These are phyloP conservation scores for Penicillium sp. DNA, from an alignment of 2,329 filamentous ascomycete genomes.

Conservation along the genomic window DNA sequence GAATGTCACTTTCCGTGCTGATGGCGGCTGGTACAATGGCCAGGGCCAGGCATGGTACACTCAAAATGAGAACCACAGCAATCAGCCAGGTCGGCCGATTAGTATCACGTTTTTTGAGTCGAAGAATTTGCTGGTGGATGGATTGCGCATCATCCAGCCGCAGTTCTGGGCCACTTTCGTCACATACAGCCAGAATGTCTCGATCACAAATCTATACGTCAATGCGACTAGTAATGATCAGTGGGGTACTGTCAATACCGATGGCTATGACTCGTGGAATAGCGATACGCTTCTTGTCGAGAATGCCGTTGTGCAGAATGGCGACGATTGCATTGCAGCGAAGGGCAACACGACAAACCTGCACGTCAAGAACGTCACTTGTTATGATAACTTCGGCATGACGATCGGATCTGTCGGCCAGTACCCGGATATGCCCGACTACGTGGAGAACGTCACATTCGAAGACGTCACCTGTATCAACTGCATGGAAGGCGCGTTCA, in stretches of 20 bases:
- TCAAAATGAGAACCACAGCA: slow-evolving; percentile 50
- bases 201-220: slow-evolving; percentile 57
- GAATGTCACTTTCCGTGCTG: slow-evolving; percentile 54
- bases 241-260: slow-evolving; percentile 53
- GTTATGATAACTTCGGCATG: slow-evolving; percentile 41
- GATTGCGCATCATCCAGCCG: slow-evolving; percentile 51
- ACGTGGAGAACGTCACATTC: slow-evolving; percentile 42
- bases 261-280: slow-evolving; percentile 56
- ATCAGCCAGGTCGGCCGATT: slow-evolving; percentile 54
- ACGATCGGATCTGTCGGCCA: slow-evolving; percentile 46
- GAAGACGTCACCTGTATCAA: slow-evolving; percentile 31
- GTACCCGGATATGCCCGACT: slow-evolving; percentile 37
- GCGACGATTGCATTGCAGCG: slow-evolving; percentile 44
- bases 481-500: slow-evolving; percentile 25
- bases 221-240: slow-evolving; percentile 49
- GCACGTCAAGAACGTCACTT: slow-evolving; percentile 42
- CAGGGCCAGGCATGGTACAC: slow-evolving; percentile 63
- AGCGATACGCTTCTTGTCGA: slow-evolving; percentile 49
- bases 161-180: slow-evolving; percentile 56
- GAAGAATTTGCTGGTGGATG: slow-evolving; percentile 51
- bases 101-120: slow-evolving; percentile 55
- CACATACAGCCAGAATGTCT: slow-evolving; percentile 52
- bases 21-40: slow-evolving; percentile 58
- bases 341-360: slow-evolving; percentile 47
- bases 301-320: slow-evolving; percentile 48